Conservation (phyloP, 2,329 filamentous ascomycete species). For the Colletotrichum tofieldiae region DNA sequence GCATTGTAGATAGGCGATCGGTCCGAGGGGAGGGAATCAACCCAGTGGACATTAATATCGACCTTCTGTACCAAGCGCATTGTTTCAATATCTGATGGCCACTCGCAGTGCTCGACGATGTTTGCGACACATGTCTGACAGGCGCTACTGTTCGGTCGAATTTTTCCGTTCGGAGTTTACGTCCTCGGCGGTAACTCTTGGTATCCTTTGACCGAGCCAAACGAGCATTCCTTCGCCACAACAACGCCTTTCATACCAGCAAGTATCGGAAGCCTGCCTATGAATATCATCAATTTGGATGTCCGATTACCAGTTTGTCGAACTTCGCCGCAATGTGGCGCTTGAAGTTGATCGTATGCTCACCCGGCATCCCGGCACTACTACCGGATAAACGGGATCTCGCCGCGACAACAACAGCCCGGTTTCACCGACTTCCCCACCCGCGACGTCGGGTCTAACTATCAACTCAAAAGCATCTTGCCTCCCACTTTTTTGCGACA, state of each 20-base stretch:
- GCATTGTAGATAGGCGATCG: constrained; percentile 77
- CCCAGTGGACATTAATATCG: constrained; percentile 42
- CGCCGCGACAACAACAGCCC: constrained; percentile 36
- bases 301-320: neutral
- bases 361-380: constrained; percentile 16
- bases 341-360: neutral
- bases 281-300: too few relatives aligned
- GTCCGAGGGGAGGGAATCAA: constrained; percentile 43
- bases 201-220: neutral
- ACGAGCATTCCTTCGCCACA: neutral
- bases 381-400: constrained; percentile 38
- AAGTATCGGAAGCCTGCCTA: too few relatives aligned
- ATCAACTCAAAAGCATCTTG: constrained; percentile 15
- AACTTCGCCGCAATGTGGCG: neutral
- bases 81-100: neutral
- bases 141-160: constrained; percentile 8
- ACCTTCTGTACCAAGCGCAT: constrained; percentile 35
- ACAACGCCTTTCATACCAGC: neutral
- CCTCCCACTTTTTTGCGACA: neutral
- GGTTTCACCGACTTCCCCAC: constrained; percentile 36
- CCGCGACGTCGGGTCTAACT: constrained; percentile 3
- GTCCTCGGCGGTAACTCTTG: constrained; percentile 22
- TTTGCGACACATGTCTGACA: constrained; percentile 1
- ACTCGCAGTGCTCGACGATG: neutral
- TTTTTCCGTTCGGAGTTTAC: constrained; percentile 36